Base-by-base conservation (phyloP, 805 yeast species). In the Zygosaccharomyces bisporus region DNA sequence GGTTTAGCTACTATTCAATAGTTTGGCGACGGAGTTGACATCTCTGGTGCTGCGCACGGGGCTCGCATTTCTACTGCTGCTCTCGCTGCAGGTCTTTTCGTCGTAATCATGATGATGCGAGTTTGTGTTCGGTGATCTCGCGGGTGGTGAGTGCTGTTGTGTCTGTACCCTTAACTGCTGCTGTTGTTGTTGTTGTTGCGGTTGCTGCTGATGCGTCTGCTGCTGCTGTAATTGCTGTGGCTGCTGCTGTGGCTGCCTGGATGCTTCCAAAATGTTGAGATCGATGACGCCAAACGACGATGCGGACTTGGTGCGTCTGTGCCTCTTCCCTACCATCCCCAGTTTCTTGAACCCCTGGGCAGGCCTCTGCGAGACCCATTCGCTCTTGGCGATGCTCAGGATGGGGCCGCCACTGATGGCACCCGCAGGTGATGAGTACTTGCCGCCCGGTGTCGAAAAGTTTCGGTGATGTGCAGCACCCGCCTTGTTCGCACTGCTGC, bases 61-160 rank as follows among this genome's bases (percentile, higher is more conserved):
- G 24, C 57, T 53, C 21, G 43, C 49, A 19, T 47, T 50, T 16
- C 55, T 53, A 39, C 64, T 61, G 34, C 64, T 58, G 23, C 50
- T 53, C 39, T 62, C 67, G 50, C 66, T 58, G 41, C 63, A 62
- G 2, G 67, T 61, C 34, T 48, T 52, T 19, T 61, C 61, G 43
- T 59, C 62, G 21, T 32, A 23, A 29, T 53, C 55, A 27, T 52
- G 49, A 13, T 35, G 49, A 24, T 34, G 43, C 18, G 47, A 41
- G 10, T 16, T 42, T 18, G 41, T 29, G 12, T 37, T 14, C 35
- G 44, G 35, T 4, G 40, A 14, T 35, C 30, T 32, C 27, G 10
- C 31, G 24, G 40, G 37, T 4, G 13, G 18, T 20, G 19, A 21
- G 19, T 25, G 44, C 18, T 16, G 34, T 13, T 14, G 36, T 8